Percentiles rank a stretch among this genome's conserved stretches.
Evolutionary conservation across 345 rosid species (phyloP).

Genomic region (Excoecaria agallocha): DNA sequence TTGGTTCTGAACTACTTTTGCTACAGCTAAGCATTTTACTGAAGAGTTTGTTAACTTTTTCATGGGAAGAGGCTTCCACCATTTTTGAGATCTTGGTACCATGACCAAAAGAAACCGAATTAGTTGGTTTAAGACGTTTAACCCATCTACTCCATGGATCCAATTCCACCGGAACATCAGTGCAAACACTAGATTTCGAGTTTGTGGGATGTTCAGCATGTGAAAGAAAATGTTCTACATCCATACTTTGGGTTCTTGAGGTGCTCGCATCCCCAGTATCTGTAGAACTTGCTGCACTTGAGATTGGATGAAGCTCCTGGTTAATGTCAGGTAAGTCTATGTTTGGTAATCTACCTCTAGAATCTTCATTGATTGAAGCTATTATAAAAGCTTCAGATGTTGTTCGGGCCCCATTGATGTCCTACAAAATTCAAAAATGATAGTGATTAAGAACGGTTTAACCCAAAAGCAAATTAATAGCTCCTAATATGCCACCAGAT

Average conservation of each 20-base stretch:
- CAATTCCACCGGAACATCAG: constrained; percentile 22
- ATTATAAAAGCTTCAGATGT: constrained; percentile 16
- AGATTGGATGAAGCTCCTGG: constrained; percentile 41
- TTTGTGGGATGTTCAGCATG: constrained; percentile 32
- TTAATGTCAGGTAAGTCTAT: constrained; percentile 49
- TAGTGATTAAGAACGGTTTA: neutral
- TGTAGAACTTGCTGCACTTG: constrained; percentile 27
- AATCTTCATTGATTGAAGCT: constrained; percentile 30
- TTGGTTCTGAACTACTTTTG: constrained; percentile 35
- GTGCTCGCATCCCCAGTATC: constrained; percentile 53
- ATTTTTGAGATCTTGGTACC: constrained; percentile 45
- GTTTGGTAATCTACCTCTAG: constrained; percentile 17
- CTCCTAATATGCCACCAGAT: constrained; percentile 10
- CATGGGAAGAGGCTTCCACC: constrained; percentile 41
- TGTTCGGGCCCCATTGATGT: constrained; percentile 14
- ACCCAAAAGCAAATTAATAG: neutral
- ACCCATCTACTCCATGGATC: constrained; percentile 70
- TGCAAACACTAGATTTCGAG: constrained; percentile 36
- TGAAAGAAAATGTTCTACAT: constrained; percentile 45
- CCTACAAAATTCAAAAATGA: constrained; percentile 29
- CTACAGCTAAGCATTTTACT: constrained; percentile 32
- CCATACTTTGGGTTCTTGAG: constrained; percentile 77
- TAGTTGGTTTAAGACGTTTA: constrained; percentile 65
- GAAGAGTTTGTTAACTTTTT: constrained; percentile 37
- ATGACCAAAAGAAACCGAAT: constrained; percentile 32